Conservation (phyloP, 768 basidiomycete genomes). For the Mrakia blollopis region DNA sequence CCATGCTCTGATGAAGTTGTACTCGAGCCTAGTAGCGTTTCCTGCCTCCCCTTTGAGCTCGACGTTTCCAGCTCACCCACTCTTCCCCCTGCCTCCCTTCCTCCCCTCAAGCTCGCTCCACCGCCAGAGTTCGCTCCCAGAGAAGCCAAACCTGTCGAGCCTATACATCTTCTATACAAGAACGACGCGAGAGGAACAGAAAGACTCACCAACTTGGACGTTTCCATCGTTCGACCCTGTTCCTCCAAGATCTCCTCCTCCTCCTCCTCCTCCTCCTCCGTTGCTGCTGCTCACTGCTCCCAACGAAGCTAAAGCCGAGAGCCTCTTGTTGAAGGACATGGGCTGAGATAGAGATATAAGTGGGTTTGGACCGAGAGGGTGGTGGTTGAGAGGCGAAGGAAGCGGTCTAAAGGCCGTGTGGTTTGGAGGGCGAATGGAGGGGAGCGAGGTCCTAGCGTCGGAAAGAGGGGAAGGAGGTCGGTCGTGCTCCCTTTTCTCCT, state of each 20-base stretch:
- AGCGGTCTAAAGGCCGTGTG: background rate
- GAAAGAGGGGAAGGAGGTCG: too few species aligned
- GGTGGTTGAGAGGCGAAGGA: background rate
- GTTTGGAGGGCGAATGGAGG: background rate
- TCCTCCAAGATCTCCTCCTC: background rate
- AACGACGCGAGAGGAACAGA: background rate
- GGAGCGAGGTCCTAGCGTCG: background rate
- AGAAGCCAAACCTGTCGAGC: too few species aligned
- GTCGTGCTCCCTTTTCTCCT: too few species aligned
- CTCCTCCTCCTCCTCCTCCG: background rate
- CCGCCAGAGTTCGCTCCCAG: too few species aligned
- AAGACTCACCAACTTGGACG: constrained; percentile 30
- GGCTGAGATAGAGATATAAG: background rate
- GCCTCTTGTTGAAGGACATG: background rate
- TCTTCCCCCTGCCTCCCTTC: too few species aligned
- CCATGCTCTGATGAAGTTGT: too few species aligned
- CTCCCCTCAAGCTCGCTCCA: too few species aligned
- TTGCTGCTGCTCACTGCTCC: background rate
- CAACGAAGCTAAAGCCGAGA: background rate
- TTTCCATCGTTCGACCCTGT: constrained; percentile 20
- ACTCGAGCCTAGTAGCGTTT: too few species aligned
- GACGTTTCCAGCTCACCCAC: too few species aligned
- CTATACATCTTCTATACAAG: background rate
- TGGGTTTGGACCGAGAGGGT: too few species aligned
- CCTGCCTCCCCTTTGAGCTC: too few species aligned